A percentile compares a stretch with the other conserved stretches of the same genome.
phyloP scores from a whole-genome alignment of 2,329 filamentous ascomycete genomes.

The Akanthomyces uredinophilus region DNA sequence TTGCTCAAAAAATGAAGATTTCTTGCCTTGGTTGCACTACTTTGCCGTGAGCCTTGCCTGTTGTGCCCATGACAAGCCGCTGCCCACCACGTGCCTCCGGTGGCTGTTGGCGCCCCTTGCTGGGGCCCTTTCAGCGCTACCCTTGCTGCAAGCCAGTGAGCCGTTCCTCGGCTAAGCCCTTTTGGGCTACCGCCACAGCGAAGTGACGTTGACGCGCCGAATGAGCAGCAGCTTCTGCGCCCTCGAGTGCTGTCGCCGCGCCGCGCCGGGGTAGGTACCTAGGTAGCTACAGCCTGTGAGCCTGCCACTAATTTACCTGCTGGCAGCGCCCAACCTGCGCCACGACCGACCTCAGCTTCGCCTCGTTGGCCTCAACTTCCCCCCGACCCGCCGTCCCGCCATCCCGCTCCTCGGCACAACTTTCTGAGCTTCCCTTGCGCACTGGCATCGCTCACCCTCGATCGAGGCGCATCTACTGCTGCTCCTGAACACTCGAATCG shows the following conservation, averaged over 20 bases:
- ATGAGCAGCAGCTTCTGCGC: background rate
- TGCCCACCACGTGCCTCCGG: no score
- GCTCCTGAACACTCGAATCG: background rate
- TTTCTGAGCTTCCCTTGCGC: background rate
- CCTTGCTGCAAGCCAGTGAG: background rate
- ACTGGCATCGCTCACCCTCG: background rate
- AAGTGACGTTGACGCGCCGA: constrained; percentile 3
- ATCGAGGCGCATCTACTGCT: background rate
- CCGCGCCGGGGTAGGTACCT: no score
- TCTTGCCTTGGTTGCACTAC: no score
- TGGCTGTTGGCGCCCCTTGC: no score
- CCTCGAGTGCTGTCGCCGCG: no score
- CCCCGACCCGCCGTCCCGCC: background rate
- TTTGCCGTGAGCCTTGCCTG: no score
- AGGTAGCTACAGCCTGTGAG: no score
- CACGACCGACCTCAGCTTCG: background rate
- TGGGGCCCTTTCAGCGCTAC: background rate
- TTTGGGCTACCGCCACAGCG: background rate
- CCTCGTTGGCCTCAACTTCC: constrained; percentile 4
- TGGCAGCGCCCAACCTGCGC: background rate
- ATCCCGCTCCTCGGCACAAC: background rate
- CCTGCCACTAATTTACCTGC: no score
- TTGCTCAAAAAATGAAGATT: no score
- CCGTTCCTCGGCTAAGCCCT: background rate
- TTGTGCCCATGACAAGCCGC: background rate